Percentiles rank a stretch among this genome's conserved stretches.
Conservation (phyloP, 495 filamentous ascomycete genomes). For the Penicillium silybi region DNA sequence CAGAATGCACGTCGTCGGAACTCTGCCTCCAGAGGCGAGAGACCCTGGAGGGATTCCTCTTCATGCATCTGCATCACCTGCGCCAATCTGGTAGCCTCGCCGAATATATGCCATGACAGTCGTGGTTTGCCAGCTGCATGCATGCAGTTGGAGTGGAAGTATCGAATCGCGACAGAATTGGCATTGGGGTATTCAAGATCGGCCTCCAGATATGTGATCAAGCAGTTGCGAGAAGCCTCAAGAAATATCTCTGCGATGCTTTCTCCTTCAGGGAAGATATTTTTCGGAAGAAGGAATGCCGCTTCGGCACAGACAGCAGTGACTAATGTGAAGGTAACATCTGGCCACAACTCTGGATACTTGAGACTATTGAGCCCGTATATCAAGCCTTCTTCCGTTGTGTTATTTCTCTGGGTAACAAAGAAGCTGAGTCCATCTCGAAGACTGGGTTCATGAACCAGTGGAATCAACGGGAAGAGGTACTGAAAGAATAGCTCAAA, state of each 20-base stretch:
- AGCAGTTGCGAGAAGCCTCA: slow-evolving; percentile 15
- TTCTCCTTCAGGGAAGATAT: slow-evolving; percentile 20
- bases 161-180: slow-evolving; percentile 25
- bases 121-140: slow-evolving; percentile 26
- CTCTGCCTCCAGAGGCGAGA: slow-evolving; percentile 21
- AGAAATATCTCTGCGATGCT: slow-evolving; percentile 16
- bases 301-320: slow-evolving; percentile 23
- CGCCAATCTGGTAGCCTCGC: slow-evolving; percentile 25
- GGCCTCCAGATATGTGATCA: slow-evolving; percentile 19
- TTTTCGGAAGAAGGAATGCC: slow-evolving; percentile 19
- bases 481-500: slow-evolving; percentile 25
- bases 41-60: slow-evolving; percentile 19
- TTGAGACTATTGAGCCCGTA: slow-evolving; percentile 9
- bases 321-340: slow-evolving; percentile 25
- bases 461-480: slow-evolving; percentile 27
- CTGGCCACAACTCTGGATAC: slow-evolving; percentile 19
- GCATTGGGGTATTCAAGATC: slow-evolving; percentile 26
- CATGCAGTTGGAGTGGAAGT: slow-evolving; percentile 30
- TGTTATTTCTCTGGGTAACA: slow-evolving; percentile 1
- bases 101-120: slow-evolving; percentile 30
- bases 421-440: slow-evolving; percentile 19
- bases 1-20: slow-evolving; percentile 23
- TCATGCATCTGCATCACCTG: slow-evolving; percentile 30
- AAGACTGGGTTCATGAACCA: slow-evolving; percentile 28
- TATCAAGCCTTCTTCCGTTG: not conserved